phyloP scores from a whole-genome alignment of 2,329 filamentous ascomycete species.

The Chaetomiaceae sp. region DNA sequence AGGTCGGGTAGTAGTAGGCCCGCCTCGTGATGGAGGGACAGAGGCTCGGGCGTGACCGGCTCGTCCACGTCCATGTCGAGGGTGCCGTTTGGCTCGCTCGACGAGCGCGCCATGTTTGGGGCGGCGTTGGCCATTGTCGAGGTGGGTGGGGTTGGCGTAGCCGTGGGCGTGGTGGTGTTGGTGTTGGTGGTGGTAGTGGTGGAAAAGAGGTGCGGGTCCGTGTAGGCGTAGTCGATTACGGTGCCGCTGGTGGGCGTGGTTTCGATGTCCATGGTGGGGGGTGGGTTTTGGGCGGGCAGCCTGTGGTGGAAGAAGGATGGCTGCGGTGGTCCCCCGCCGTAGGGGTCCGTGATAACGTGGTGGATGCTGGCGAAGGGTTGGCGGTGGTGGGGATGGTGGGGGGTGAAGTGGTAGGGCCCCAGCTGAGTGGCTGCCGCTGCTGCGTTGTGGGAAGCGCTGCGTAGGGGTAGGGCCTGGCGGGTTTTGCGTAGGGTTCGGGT shows the following conservation, averaged over 20 bases:
- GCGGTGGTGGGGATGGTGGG: not conserved
- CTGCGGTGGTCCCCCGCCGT: not conserved
- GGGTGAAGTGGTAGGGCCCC: constrained; percentile 1
- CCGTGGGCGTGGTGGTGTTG: not conserved
- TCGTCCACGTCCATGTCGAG: not conserved
- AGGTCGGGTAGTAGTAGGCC: not conserved
- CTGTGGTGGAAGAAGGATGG: not conserved
- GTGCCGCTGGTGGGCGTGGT: too few relatives aligned
- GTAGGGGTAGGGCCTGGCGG: not conserved
- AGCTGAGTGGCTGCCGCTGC: not conserved
- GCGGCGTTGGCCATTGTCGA: too few relatives aligned
- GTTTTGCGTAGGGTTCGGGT: not conserved
- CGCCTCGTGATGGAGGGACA: not conserved
- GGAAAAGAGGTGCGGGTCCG: not conserved
- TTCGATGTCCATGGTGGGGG: not conserved
- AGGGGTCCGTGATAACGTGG: not conserved
- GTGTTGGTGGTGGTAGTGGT: not conserved
- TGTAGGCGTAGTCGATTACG: too few relatives aligned
- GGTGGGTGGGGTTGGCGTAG: too few relatives aligned
- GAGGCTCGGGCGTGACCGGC: not conserved
- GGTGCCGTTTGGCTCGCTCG: not conserved
- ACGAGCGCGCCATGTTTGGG: not conserved
- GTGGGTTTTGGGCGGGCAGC: not conserved
- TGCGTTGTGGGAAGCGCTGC: not conserved
- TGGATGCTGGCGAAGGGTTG: not conserved